These are phyloP conservation scores for Cystobasidium tubakii DNA, from an alignment of 768 basidiomycete genomes.

Conservation along the genomic window DNA sequence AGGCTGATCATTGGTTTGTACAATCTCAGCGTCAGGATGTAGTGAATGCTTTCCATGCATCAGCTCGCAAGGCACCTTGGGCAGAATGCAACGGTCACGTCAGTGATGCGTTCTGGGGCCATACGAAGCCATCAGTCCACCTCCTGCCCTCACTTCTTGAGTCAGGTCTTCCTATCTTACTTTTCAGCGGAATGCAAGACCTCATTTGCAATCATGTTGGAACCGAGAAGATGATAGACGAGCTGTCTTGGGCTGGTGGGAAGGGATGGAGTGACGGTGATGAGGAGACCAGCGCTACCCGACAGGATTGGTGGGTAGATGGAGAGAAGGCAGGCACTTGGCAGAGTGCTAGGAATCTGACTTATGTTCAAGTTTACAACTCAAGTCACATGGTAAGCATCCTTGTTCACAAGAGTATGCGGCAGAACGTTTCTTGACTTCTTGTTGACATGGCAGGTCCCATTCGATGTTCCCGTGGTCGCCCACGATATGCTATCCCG, in stretches of 20 bases:
- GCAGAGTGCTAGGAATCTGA: constrained; percentile 80
- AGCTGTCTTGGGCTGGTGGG: constrained; percentile 76
- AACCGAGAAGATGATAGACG: constrained; percentile 73
- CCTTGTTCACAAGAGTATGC: neutral
- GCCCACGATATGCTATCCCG: constrained; percentile 98
- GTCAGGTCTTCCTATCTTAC: constrained; percentile 67
- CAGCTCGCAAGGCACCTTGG: constrained; percentile 71
- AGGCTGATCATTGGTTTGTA: too few relatives aligned
- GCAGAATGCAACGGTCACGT: constrained; percentile 73
- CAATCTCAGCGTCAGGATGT: constrained; percentile 69
- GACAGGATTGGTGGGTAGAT: constrained; percentile 58
- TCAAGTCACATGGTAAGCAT: constrained; percentile 93
- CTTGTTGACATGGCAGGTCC: constrained; percentile 45
- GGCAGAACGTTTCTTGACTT: neutral
- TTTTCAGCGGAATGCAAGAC: constrained; percentile 94
- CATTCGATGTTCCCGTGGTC: constrained; percentile 69
- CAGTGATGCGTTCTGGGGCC: constrained; percentile 57
- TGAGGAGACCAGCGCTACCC: constrained; percentile 42
- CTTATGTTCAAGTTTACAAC: constrained; percentile 87
- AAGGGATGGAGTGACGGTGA: constrained; percentile 64
- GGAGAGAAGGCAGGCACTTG: constrained; percentile 77
- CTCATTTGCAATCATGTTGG: constrained; percentile 94
- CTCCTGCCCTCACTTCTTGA: constrained; percentile 73
- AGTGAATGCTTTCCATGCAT: constrained; percentile 72
- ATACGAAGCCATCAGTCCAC: constrained; percentile 64